A percentile compares a stretch with the other conserved stretches of the same genome.
Conservation (phyloP, 139 green algal genomes). For the Chlorella sp. region DNA sequence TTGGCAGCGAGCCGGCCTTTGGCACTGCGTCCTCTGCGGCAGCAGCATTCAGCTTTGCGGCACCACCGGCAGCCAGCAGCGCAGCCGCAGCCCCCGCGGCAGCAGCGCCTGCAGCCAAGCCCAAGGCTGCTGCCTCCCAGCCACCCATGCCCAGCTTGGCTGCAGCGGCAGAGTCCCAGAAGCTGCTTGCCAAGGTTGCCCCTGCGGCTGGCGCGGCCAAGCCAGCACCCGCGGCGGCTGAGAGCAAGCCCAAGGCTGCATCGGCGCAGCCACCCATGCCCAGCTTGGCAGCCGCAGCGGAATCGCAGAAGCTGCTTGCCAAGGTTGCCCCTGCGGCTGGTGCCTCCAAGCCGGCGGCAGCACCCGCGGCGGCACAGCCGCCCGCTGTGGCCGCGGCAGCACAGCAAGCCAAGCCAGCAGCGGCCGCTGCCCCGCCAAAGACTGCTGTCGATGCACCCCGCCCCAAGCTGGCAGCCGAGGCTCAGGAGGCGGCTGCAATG, state of each 20-base stretch:
- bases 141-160: constrained; percentile 30
- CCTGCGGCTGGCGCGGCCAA: constrained; percentile 1
- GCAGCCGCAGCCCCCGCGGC: not conserved
- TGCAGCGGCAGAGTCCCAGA: constrained; percentile 7
- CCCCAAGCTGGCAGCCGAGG: constrained; percentile 34
- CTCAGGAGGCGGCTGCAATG: constrained; percentile 35
- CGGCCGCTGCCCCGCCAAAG: not conserved
- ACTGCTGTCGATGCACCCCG: not conserved
- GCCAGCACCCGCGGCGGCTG: not conserved
- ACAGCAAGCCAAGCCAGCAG: not conserved
- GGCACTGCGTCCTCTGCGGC: not conserved
- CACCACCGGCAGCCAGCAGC: not conserved
- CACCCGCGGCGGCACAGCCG: not conserved
- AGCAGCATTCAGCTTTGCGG: not conserved
- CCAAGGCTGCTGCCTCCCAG: not conserved
- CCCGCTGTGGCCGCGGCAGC: not conserved
- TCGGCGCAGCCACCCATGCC: constrained; percentile 15
- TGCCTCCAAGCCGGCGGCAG: not conserved
- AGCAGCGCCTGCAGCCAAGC: not conserved
- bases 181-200: constrained; percentile 30
- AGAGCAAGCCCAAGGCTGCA: not conserved
- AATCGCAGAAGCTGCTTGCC: constrained; percentile 24
- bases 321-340: not conserved
- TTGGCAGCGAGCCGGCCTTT: not conserved
- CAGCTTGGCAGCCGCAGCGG: constrained; percentile 8